Percentiles rank a stretch among this genome's conserved stretches.
phyloP scores from a whole-genome alignment of 257 asterid species.

The Penstemon newberryi region DNA sequence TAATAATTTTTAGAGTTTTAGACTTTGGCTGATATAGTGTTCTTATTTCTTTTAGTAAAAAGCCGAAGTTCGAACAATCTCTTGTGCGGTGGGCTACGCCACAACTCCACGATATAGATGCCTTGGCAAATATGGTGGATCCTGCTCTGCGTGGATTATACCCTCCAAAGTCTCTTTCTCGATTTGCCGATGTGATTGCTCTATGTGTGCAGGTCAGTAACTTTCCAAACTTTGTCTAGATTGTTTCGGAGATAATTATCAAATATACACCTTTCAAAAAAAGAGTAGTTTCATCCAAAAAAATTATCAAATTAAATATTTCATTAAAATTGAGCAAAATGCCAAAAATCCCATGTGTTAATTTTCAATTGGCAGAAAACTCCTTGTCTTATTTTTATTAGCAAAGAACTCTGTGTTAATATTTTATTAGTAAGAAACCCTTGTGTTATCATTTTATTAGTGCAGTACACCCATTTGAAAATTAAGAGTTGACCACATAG shows the following conservation, averaged over 20 bases:
- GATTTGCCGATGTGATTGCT: slow-evolving; percentile 55
- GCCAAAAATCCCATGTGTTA: not conserved
- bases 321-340: too few species aligned
- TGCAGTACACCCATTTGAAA: too few species aligned
- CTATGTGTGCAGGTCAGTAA: slow-evolving; percentile 49
- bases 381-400: too few species aligned
- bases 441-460: too few species aligned
- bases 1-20: not conserved
- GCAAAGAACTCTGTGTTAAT: too few species aligned
- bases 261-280: too few species aligned
- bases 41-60: not conserved
- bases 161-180: slow-evolving; percentile 57
- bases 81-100: slow-evolving; percentile 63
- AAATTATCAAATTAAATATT: too few species aligned
- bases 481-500: too few species aligned
- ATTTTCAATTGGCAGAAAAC: not conserved
- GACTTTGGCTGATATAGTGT: not conserved
- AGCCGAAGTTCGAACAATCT: slow-evolving; percentile 48
- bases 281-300: too few species aligned
- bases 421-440: too few species aligned
- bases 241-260: too few species aligned
- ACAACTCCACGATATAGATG: slow-evolving; percentile 61
- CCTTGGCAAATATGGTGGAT: slow-evolving; percentile 53
- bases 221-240: too few species aligned
- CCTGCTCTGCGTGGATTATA: slow-evolving; percentile 57